A percentile compares a stretch with the other conserved stretches of the same genome.
These are phyloP conservation scores for Clohesyomyces aquaticus DNA, from an alignment of 495 filamentous ascomycete genomes.

Conservation along the genomic window DNA sequence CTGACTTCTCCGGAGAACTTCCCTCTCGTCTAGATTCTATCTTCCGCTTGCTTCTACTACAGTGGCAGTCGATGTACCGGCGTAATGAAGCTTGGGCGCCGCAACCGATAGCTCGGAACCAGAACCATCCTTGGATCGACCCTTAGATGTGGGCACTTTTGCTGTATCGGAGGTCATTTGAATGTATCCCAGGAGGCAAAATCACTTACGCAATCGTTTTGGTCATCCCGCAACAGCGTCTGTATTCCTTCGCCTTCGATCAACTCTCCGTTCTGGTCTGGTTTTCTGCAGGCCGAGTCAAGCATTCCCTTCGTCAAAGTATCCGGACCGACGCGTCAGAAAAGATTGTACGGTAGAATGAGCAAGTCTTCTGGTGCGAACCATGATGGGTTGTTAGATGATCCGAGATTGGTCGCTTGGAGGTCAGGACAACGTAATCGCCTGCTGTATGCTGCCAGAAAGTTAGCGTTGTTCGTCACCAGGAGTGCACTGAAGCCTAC, in stretches of 20 bases:
- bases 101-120: neutral
- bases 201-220: neutral
- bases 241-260: constrained; percentile 11
- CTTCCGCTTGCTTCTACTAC: neutral
- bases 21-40: neutral
- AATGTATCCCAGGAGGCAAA: neutral
- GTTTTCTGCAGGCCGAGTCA: constrained; percentile 5
- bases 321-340: neutral
- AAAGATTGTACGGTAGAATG: constrained; percentile 15
- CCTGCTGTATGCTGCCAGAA: neutral
- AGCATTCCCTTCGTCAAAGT: constrained; percentile 1
- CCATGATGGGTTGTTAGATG: neutral
- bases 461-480: neutral
- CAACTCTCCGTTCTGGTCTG: neutral
- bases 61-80: neutral
- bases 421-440: neutral
- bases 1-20: neutral
- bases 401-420: constrained; percentile 2
- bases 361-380: constrained; percentile 16
- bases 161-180: neutral
- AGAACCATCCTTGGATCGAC: constrained; percentile 1
- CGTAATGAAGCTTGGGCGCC: neutral
- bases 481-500: neutral
- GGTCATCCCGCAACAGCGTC: neutral
- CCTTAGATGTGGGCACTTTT: neutral